These are phyloP conservation scores for Mycena vitilis DNA, from an alignment of 768 basidiomycete genomes.

Conservation along the genomic window DNA sequence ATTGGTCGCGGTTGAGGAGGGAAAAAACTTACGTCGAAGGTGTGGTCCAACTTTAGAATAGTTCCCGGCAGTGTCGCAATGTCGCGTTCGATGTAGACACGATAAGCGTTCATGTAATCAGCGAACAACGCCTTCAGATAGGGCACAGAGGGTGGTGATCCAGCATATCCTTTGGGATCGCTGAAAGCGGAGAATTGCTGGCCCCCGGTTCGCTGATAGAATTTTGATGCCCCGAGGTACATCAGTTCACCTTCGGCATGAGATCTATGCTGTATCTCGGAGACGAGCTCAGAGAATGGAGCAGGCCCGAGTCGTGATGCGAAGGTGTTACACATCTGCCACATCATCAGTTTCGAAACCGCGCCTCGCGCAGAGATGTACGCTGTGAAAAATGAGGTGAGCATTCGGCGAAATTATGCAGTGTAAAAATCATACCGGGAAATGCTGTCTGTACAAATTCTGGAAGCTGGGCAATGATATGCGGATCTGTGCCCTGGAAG, in stretches of 20 bases:
- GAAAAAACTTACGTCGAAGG: slow-evolving; percentile 1
- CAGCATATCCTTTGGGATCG: slow-evolving; percentile 8
- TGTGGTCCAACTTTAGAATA: slow-evolving; percentile 3
- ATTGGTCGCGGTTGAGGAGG: not conserved
- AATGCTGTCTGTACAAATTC: too few relatives aligned
- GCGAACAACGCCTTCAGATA: too few relatives aligned
- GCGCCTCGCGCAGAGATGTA: too few relatives aligned
- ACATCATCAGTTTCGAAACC: slow-evolving; percentile 15
- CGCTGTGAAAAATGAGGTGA: too few relatives aligned
- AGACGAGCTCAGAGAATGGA: slow-evolving; percentile 19
- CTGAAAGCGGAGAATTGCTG: slow-evolving; percentile 4
- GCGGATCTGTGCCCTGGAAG: too few relatives aligned
- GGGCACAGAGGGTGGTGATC: not conserved
- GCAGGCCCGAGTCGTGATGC: slow-evolving; percentile 18
- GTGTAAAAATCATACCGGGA: too few relatives aligned
- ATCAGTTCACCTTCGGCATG: slow-evolving; percentile 20
- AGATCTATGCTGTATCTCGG: slow-evolving; percentile 11
- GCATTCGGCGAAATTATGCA: too few relatives aligned
- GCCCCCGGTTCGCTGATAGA: not conserved
- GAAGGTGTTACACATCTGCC: slow-evolving; percentile 21
- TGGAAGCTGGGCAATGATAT: too few relatives aligned
- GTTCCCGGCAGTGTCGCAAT: not conserved
- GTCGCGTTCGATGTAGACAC: slow-evolving; percentile 12
- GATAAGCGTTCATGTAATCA: not conserved
- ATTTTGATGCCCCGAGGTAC: slow-evolving; percentile 9